A percentile compares a stretch with the other conserved stretches of the same genome.
Evolutionary conservation across 2,329 filamentous ascomycete genomes (phyloP).

Genomic region (Trichoderma sp.): DNA sequence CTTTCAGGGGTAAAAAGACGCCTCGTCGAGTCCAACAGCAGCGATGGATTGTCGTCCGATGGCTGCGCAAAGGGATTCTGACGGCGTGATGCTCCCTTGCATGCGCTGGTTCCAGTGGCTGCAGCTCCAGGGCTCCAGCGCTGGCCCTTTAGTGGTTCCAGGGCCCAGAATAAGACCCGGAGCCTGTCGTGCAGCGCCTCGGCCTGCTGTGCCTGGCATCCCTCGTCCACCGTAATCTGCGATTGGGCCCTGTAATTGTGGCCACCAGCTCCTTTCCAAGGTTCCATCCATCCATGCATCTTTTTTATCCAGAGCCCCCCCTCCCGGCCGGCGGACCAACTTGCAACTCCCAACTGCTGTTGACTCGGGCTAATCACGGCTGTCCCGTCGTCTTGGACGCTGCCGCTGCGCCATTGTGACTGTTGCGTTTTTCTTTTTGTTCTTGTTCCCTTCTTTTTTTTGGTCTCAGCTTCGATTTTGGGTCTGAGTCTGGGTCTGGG

Average conservation of each 20-base stretch:
- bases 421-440: neutral
- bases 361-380: constrained; percentile 16
- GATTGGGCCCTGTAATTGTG: constrained; percentile 7
- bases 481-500: neutral
- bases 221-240: constrained; percentile 16
- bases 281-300: neutral
- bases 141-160: neutral
- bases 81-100: constrained; percentile 8
- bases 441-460: neutral
- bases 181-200: constrained; percentile 1
- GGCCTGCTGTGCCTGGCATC: constrained; percentile 12
- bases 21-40: neutral
- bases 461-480: constrained; percentile 3
- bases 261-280: constrained; percentile 7
- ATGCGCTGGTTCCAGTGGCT: constrained; percentile 5
- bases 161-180: neutral
- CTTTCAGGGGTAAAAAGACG: constrained; percentile 19
- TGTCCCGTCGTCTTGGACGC: constrained; percentile 13
- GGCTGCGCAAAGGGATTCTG: neutral
- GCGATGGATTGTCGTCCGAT: neutral
- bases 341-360: constrained; percentile 5
- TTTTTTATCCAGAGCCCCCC: neutral
- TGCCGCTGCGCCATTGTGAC: constrained; percentile 9
- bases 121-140: neutral
- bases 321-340: neutral